Evolutionary conservation across 768 basidiomycete species (phyloP).

Genomic region (Leccinellum albellum): DNA sequence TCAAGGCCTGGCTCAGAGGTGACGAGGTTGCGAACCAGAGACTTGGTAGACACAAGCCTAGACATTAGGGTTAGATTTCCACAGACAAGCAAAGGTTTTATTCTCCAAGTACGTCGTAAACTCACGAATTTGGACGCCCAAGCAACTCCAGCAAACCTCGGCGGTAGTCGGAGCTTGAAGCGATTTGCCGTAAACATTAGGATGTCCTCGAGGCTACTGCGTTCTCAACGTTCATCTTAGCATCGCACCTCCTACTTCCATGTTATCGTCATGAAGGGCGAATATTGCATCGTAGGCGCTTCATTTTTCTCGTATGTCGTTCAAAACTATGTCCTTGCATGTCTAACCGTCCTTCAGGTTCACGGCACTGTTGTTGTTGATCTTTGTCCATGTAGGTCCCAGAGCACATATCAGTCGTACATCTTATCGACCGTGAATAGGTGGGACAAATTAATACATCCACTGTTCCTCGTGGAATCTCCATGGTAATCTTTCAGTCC

Average conservation of each 20-base stretch:
- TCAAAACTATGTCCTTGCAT: conserved; percentile 3
- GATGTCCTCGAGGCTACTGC: conserved; percentile 22
- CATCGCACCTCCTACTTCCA: conserved; percentile 17
- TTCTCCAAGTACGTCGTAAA: not conserved
- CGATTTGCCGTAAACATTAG: conserved; percentile 12
- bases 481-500: conserved; percentile 52
- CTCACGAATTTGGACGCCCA: not conserved
- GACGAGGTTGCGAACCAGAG: conserved; percentile 17
- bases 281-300: conserved; percentile 70
- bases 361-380: conserved; percentile 53
- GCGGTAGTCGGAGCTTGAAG: conserved; percentile 14
- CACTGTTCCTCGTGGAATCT: conserved; percentile 62
- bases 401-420: conserved; percentile 10
- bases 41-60: conserved; percentile 22
- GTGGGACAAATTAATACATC: conserved; percentile 82
- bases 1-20: conserved; percentile 32
- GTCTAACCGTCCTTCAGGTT: conserved; percentile 16
- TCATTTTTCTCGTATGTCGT: conserved; percentile 65
- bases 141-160: not conserved
- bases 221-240: conserved; percentile 18
- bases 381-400: conserved; percentile 73
- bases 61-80: conserved; percentile 19
- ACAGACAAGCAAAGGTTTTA: conserved; percentile 2
- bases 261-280: conserved; percentile 56
- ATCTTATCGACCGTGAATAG: conserved; percentile 38